Conservation (phyloP, 371 early-diverging fungal species). For the Thermomucor indicae-seudaticae region DNA sequence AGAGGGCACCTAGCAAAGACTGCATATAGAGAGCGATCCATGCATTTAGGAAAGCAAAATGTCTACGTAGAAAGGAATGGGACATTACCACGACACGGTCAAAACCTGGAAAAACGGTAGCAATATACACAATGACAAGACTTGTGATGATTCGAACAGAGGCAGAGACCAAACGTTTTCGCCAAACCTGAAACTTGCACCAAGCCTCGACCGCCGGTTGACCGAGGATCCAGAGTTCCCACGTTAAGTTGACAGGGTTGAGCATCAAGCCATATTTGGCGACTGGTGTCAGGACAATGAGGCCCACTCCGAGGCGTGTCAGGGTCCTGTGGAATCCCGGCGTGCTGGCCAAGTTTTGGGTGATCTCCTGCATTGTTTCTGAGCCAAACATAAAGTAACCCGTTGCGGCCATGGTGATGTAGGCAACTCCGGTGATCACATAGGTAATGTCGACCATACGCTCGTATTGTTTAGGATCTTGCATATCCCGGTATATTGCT, state of each 20-base stretch:
- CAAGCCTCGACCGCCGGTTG: constrained; percentile 14
- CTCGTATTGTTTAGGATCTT: constrained; percentile 39
- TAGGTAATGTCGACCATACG: constrained; percentile 55
- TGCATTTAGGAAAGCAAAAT: not conserved
- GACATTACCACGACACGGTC: constrained; percentile 56
- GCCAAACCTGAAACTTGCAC: constrained; percentile 16
- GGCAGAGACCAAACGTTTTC: constrained; percentile 11
- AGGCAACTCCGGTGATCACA: constrained; percentile 34
- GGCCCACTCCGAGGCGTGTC: constrained; percentile 18
- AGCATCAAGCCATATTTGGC: constrained; percentile 46
- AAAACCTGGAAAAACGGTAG: constrained; percentile 63
- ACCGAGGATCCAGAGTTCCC: constrained; percentile 33
- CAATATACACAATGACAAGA: constrained; percentile 18
- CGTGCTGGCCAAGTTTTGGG: constrained; percentile 51
- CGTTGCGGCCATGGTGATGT: constrained; percentile 43
- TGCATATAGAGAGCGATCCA: constrained; percentile 1
- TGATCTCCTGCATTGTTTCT: constrained; percentile 55
- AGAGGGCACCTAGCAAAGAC: constrained; percentile 30
- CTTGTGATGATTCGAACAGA: constrained; percentile 15
- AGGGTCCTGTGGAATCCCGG: constrained; percentile 24
- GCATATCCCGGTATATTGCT: constrained; percentile 61
- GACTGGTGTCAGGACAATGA: constrained; percentile 23
- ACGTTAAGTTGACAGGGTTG: constrained; percentile 49
- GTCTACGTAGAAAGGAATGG: not conserved
- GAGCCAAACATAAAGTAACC: constrained; percentile 76